A percentile compares a stretch with the other conserved stretches of the same genome.
Evolutionary conservation across 73 alveolate species (phyloP).

Genomic region (Uronychia binucleata): DNA sequence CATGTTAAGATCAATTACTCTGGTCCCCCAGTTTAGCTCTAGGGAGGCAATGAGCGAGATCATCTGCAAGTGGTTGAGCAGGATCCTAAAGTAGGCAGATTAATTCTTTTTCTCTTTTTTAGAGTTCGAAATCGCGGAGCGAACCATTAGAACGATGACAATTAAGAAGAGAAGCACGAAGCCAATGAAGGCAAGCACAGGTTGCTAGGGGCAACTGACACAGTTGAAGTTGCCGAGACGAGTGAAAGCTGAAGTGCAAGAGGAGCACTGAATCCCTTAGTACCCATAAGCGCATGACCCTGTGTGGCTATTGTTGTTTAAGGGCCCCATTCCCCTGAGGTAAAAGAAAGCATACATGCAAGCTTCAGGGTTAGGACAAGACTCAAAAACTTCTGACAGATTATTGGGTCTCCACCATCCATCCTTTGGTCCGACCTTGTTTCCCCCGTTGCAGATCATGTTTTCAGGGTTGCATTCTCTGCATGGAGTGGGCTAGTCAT

Average conservation of each 20-base stretch:
- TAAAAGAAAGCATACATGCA: too few species aligned
- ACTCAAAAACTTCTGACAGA: neutral
- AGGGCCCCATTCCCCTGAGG: too few species aligned
- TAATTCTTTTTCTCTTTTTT: neutral
- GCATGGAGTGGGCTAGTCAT: neutral
- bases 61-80: neutral
- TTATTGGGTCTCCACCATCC: neutral
- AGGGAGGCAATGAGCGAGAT: neutral
- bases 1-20: too few species aligned
- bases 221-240: neutral
- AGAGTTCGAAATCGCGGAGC: neutral
- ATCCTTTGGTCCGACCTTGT: neutral
- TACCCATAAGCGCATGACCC: neutral
- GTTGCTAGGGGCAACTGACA: neutral
- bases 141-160: neutral
- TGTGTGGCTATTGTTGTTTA: neutral
- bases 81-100: neutral
- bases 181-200: neutral
- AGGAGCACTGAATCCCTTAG: neutral
- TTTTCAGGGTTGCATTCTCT: neutral
- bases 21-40: neutral
- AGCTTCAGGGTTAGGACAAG: slow-evolving; percentile 1
- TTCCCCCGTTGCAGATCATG: neutral
- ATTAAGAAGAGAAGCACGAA: neutral
- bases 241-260: neutral